Evolutionary conservation across 768 basidiomycete genomes (phyloP).

Genomic region (Amanita exitialis): DNA sequence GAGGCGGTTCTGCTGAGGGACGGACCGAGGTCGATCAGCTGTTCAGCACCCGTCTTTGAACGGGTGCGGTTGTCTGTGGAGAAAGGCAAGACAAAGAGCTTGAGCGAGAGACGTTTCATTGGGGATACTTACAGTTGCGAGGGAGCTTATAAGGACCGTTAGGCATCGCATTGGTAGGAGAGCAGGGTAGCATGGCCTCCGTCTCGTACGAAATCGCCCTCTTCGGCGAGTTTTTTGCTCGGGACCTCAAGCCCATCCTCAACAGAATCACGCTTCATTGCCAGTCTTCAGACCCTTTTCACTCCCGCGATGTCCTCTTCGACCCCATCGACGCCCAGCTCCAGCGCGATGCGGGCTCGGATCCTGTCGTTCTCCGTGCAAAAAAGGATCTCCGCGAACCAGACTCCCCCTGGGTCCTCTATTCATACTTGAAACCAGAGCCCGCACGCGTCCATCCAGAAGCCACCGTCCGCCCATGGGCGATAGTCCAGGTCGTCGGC

Average conservation of each 20-base stretch:
- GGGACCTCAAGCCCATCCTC: slow-evolving; percentile 66
- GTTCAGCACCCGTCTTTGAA: neutral
- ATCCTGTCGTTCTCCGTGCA: slow-evolving; percentile 63
- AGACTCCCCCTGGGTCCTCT: slow-evolving; percentile 63
- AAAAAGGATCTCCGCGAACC: slow-evolving; percentile 62
- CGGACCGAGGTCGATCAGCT: slow-evolving; percentile 6
- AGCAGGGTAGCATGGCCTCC: slow-evolving; percentile 27
- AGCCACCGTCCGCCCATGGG: slow-evolving; percentile 82
- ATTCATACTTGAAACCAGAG: slow-evolving; percentile 77
- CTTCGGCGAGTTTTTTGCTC: slow-evolving; percentile 72
- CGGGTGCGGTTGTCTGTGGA: slow-evolving; percentile 12
- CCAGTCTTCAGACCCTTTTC: slow-evolving; percentile 68
- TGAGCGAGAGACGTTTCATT: slow-evolving; percentile 24
- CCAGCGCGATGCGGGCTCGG: slow-evolving; percentile 50
- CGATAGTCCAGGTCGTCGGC: slow-evolving; percentile 67
- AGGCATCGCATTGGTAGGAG: slow-evolving; percentile 2
- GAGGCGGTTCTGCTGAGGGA: slow-evolving; percentile 17
- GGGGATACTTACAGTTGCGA: slow-evolving; percentile 4
- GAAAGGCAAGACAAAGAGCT: slow-evolving; percentile 15
- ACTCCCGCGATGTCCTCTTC: slow-evolving; percentile 71
- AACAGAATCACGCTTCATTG: slow-evolving; percentile 76
- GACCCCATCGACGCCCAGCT: slow-evolving; percentile 63
- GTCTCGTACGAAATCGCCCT: slow-evolving; percentile 76
- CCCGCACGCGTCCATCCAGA: slow-evolving; percentile 78
- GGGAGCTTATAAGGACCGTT: slow-evolving; percentile 10